Base-by-base conservation (phyloP, 805 yeast species). In the Candida pseudofarinosa region DNA sequence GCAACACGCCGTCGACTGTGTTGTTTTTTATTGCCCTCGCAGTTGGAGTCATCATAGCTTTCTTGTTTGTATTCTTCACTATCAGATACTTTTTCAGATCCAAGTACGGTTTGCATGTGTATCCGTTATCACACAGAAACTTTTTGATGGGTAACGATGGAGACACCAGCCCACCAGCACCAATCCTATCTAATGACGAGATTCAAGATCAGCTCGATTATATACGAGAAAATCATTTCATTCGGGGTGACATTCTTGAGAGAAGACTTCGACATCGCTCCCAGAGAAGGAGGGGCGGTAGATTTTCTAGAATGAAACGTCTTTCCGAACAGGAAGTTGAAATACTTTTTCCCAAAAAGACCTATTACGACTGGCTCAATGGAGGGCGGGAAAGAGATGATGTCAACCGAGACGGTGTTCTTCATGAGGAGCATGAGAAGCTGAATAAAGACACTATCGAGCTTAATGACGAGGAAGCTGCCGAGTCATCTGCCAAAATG, bases 1-100 rank as follows among this genome's bases (percentile, higher is more conserved):
- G 73, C 4, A 74, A 71, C 50, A 68, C 76, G 30, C 85, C 86
- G 1, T 77, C 85, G 1, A 79, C 85, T 1, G 79, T 80, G 30
- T 62, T 82, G 23, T 82, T 82, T 59, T 79, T 80, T 59, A 61
- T 82, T 10, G 85, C 87, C 0, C 67, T 82, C 30, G 76, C 82
- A 0, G 77, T 80, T 12, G 87, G 86, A 3, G 74, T 80, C 10
- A 54, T 74, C 17, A 79, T 81, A 33, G 85, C 85, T 4, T 16
- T 69, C 0, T 55, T 79, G 19, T 79, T 82, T 51, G 49, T 80
- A 6, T 80, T 80, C 60, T 80, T 82, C 68, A 77, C 86, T 8
- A 54, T 77, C 40, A 62, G 85, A 38, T 81, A 82, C 56, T 74
- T 81, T 50, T 70, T 81, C 3, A 63, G 86, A 40, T 69, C 83